Evolutionary conservation across 768 basidiomycete genomes (phyloP), one percentile per base, ranked within the genome.

Genomic region (Russula virescens): DNA sequence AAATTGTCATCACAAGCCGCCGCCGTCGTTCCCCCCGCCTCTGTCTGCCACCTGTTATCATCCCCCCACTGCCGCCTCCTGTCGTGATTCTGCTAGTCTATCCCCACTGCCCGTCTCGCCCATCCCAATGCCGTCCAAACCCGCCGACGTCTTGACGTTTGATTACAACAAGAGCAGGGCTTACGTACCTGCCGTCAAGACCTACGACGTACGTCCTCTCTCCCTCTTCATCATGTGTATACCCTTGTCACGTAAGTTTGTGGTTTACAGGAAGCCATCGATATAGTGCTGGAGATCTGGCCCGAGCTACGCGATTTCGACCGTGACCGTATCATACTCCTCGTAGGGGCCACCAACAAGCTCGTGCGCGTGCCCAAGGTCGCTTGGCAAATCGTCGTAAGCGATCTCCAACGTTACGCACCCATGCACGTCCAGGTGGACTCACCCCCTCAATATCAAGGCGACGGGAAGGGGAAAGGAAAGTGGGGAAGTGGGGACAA

Each of bases 381-480:
- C 42, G 50, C 65, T 2, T 66, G 65, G 65, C 11, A 50, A 1
- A 25, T 58, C 14, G 63, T 66, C 48, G 18, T 66, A 25, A 45
- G 57, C 7, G 65, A 66, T 35, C 43, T 66, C 28, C 49, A 46
- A 0, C 52, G 63, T 2, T 66, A 66, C 45, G 65, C 64, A 38
- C 45, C 60, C 21, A 34, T 66, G 21, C 63, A 64, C 23, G 16
- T 66, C 47, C 34, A 49, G 21, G 58, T 66, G 1, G 63, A 66
- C n/a, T n/a, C 65, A n/a, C 65, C 65, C 9, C 65, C 62, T 2
- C 47, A 66, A 40, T 64, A 66, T 23, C 57, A 64, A 11, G 49
- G 53, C 25, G 56, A 63, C 52, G 63, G 23, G 1, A 64, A 55
- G 10, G n/a, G n/a, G n/a, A n/a, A n/a, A n/a, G n/a, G 38, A 4